Percentiles rank a stretch among this genome's conserved stretches.
Evolutionary conservation across 306 rosid genomes (phyloP).

Genomic region (Calophaca sinica): DNA sequence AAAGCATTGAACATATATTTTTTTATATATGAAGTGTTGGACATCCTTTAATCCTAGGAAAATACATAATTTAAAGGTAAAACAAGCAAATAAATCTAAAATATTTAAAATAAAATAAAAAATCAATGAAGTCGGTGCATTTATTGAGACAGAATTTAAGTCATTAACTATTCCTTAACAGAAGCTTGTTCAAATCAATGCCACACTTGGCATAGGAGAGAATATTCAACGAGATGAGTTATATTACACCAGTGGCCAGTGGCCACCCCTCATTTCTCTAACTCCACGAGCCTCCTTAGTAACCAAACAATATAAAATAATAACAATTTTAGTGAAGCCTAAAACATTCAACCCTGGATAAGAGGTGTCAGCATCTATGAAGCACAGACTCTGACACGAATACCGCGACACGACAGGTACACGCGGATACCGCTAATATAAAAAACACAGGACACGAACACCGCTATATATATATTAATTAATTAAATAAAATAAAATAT

Average conservation of each 20-base stretch:
- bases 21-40: too few relatives aligned
- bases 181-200: neutral
- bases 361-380: neutral
- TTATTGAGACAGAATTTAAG: neutral
- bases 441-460: too few relatives aligned
- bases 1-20: too few relatives aligned
- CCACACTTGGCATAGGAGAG: neutral
- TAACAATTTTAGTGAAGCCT: neutral
- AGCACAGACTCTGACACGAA: too few relatives aligned
- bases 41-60: too few relatives aligned
- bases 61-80: too few relatives aligned
- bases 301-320: neutral
- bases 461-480: too few relatives aligned
- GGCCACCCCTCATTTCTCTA: neutral
- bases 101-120: neutral
- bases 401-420: too few relatives aligned
- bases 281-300: neutral
- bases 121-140: neutral
- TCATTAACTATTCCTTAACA: neutral
- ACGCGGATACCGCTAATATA: too few relatives aligned
- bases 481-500: too few relatives aligned
- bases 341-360: slow-evolving; percentile 3
- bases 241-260: neutral
- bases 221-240: neutral
- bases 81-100: too few relatives aligned